A percentile compares a stretch with the other conserved stretches of the same genome.
Evolutionary conservation across 106 monocot genomes (phyloP).

Genomic region (Acanthochlamys bracteata): DNA sequence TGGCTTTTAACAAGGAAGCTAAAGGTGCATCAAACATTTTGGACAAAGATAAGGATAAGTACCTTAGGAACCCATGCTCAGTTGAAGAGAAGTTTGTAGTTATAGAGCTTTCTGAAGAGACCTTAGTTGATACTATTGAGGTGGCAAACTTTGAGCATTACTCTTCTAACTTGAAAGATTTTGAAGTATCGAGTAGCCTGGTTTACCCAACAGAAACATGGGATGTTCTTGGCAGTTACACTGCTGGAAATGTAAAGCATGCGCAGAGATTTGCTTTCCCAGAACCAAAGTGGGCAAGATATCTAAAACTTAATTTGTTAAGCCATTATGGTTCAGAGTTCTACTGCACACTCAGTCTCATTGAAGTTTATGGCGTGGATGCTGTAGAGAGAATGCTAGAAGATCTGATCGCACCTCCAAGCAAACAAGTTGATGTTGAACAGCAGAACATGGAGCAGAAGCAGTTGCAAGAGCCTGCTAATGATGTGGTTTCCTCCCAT

Average conservation of each 20-base stretch:
- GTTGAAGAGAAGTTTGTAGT: conserved; percentile 73
- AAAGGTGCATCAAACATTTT: conserved; percentile 82
- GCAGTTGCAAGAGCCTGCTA: conserved; percentile 17
- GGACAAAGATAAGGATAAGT: conserved; percentile 84
- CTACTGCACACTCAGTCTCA: conserved; percentile 71
- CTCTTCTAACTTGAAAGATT: conserved; percentile 76
- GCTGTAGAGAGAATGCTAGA: conserved; percentile 92
- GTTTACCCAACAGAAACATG: conserved; percentile 74
- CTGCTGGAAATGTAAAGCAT: conserved; percentile 67
- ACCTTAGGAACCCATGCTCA: conserved; percentile 86
- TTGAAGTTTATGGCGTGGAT: conserved; percentile 91
- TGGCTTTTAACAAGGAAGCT: conserved; percentile 80
- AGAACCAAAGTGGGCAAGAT: conserved; percentile 81
- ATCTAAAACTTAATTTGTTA: conserved; percentile 59
- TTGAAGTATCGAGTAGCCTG: conserved; percentile 68
- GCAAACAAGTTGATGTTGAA: conserved; percentile 23
- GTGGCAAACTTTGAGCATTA: conserved; percentile 91
- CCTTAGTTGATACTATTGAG: conserved; percentile 64
- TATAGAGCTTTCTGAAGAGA: conserved; percentile 90
- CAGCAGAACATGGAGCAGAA: conserved; percentile 25
- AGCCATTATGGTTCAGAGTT: conserved; percentile 88
- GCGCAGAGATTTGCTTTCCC: conserved; percentile 56
- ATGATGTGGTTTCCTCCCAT: conserved; percentile 19
- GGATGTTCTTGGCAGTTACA: conserved; percentile 66
- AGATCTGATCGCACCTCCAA: conserved; percentile 62